Base-by-base conservation (phyloP, 192 early-diverging fungal species). In the Backusella australiensis region DNA sequence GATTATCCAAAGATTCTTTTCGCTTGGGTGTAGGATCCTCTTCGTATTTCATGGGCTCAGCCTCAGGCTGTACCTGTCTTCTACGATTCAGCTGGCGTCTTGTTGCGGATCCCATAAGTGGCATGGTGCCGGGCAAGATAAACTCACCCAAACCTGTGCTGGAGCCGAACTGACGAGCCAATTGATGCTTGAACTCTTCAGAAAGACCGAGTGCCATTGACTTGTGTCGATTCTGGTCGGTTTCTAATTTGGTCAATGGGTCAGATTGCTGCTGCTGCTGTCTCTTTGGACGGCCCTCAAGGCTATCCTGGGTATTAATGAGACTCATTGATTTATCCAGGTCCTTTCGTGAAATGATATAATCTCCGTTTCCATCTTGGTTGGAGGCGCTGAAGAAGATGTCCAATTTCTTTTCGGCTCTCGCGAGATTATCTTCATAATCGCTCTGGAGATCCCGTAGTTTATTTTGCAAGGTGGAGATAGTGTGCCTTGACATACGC, bases 401-500 rank as follows among this genome's bases (percentile, higher is more conserved):
- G 29, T 75, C 74, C 26, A 75, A n/a, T 32, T 75, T 65, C 34
- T 66, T 75, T 46, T 75, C 74, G 21, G 63, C 63, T n/a, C 35
- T 67, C 23, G 38, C 86, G 63, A 94, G 78, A 70, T 91, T 92
- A 63, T 89, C 85, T 49, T 89, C 86, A 35, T 91, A 93, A 77
- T 91, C 89, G 23, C 85, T 77, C 34, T 92, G 89, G 12, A 93
- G 73, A 79, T 94, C 93, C 66, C 85, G 85, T 46, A 93, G 84
- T 80, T 91, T 90, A 53, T 84, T 85, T 83, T 94, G 92, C 29
- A 94, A 75, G 6, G 92, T 90, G 71, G 90, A 88, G 34, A 94
- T 91, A 3, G 91, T 93, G 41, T 93, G 90, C 1, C 93, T 84
- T 32, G 93, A 93, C 81, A 92, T 90, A 4, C 92, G 91, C 29